Evolutionary conservation across 768 basidiomycete species (phyloP), one percentile per base, ranked within the genome.

Genomic region (Termitomyces sp.): DNA sequence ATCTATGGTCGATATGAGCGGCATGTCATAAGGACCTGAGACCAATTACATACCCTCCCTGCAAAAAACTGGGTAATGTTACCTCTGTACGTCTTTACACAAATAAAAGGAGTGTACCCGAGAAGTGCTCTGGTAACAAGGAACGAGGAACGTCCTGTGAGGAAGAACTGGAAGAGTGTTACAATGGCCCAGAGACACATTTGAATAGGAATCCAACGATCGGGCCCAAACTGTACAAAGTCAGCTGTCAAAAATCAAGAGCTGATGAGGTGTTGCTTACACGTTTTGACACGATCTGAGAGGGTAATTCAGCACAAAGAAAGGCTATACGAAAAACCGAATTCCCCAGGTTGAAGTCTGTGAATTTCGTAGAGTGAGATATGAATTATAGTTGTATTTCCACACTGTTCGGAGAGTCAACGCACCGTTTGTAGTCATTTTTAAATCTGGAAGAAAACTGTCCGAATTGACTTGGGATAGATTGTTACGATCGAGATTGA

Each of bases 201-300:
- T 65, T 84, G 82, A 1, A 74, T 77, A 5, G 83, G 82, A 67
- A 84, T 83, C 83, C 82, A 86, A 26, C 80, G 76, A 66, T 87
- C 85, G 3, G 84, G 84, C 3, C 85, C 84, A 39, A 84, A 60
- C 79, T 82, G 49, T 20, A 16, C 7, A 20, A 34, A 24, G 24
- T 18, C 4, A 50, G 13, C 18, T 16, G 18, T 18, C 29, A 34
- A 12, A 42, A 47, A 12, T n/a, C 12, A 16, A 44, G n/a, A 14
- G 46, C 47, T 14, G 20, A 24, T 36, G 1, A 65, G 10, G 42
- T 24, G 16, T 13, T 37, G 7, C 74, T 46, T 43, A 85, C 77
- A 13, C 78, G 74, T 67, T 87, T 87, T 1, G 82, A 84, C 42
- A 86, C 68, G 14, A 86, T 69, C 56, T 86, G 84, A 12, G 84